phyloP scores from a whole-genome alignment of 495 filamentous ascomycete species.

The Penicillium longicatenatum region DNA sequence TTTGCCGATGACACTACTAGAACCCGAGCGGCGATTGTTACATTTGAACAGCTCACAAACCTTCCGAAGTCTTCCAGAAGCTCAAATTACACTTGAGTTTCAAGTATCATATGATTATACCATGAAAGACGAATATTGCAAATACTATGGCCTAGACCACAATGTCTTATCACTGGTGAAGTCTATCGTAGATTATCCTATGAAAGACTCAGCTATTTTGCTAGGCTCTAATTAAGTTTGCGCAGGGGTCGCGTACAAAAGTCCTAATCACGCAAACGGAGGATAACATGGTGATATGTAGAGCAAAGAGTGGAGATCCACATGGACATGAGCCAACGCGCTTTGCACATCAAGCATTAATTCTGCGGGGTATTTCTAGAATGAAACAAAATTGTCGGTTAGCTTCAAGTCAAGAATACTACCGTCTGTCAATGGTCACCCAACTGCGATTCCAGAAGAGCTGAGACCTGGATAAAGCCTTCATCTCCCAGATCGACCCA shows the following conservation, averaged over 20 bases:
- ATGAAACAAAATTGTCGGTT: not conserved
- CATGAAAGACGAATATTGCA: not conserved
- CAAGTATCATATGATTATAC: not conserved
- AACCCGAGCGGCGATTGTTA: not conserved
- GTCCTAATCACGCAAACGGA: conserved; percentile 25
- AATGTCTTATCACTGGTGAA: not conserved
- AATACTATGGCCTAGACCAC: not conserved
- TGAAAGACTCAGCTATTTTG: not conserved
- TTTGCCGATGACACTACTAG: not conserved
- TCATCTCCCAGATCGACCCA: not conserved
- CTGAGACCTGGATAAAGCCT: not conserved
- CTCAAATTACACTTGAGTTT: no score
- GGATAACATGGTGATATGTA: conserved; percentile 25
- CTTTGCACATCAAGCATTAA: not conserved
- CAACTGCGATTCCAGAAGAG: not conserved
- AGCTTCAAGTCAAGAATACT: no score
- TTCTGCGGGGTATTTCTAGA: no score
- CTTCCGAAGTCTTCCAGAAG: not conserved
- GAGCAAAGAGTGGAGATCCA: conserved; percentile 5
- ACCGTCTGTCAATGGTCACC: not conserved
- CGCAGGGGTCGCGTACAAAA: not conserved
- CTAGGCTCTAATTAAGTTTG: not conserved
- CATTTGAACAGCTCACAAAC: not conserved
- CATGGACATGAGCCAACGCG: conserved; percentile 1
- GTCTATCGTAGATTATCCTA: not conserved